Evolutionary conservation across 345 rosid species (phyloP).

Genomic region (Rhodamnia rubescens): DNA sequence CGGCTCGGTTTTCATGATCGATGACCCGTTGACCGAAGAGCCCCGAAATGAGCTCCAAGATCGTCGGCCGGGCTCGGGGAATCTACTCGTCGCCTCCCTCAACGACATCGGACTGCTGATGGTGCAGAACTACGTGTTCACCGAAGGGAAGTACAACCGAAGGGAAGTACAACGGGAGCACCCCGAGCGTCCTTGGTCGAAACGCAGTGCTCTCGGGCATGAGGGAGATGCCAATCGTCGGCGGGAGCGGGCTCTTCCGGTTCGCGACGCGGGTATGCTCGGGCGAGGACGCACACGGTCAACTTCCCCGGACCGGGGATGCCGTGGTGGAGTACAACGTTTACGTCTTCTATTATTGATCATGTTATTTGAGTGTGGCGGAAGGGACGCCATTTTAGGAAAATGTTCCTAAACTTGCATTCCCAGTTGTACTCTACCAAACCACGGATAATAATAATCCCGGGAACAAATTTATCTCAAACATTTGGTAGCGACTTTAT

Average conservation of each 20-base stretch:
- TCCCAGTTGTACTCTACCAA: not conserved
- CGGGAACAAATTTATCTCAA: not conserved
- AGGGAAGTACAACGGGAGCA: constrained; percentile 3
- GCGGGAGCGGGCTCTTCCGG: constrained; percentile 17
- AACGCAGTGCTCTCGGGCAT: not conserved
- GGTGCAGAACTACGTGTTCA: not conserved
- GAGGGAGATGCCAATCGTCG: constrained; percentile 14
- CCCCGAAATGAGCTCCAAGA: constrained; percentile 26
- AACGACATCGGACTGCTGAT: not conserved
- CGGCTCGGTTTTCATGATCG: constrained; percentile 30
- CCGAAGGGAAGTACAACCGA: too few species aligned
- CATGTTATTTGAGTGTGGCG: not conserved
- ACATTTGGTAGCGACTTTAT: not conserved
- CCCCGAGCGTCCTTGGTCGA: not conserved
- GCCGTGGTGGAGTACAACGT: constrained; percentile 21
- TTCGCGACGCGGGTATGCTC: constrained; percentile 19
- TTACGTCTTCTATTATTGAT: constrained; percentile 20
- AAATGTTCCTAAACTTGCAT: not conserved
- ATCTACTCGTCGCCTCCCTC: constrained; percentile 28
- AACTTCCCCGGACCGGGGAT: not conserved
- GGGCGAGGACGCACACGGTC: constrained; percentile 9
- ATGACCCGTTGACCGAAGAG: constrained; percentile 33
- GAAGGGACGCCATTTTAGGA: not conserved
- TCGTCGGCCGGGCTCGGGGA: constrained; percentile 47
- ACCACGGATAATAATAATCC: not conserved